Evolutionary conservation across 345 rosid species (phyloP).

Genomic region (Erodium maritimum): DNA sequence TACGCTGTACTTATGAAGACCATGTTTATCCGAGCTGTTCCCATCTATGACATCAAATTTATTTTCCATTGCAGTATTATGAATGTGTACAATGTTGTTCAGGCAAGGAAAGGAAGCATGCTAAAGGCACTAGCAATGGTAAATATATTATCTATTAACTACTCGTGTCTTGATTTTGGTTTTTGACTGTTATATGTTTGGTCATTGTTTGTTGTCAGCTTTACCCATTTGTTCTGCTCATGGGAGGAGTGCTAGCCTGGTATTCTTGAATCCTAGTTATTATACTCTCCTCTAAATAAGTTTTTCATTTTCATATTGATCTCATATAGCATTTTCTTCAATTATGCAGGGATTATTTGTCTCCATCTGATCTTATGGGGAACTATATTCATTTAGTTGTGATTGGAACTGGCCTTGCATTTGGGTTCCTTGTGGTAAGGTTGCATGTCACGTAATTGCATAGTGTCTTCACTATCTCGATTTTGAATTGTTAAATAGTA

Average conservation of each 20-base stretch:
- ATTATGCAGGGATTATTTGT: constrained; percentile 56
- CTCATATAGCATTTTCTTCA: constrained; percentile 5
- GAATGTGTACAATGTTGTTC: constrained; percentile 72
- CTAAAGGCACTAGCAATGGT: constrained; percentile 89
- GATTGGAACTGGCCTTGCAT: constrained; percentile 94
- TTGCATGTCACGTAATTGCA: constrained; percentile 3
- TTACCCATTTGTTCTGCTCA: constrained; percentile 57
- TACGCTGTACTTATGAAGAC: neutral
- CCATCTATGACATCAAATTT: neutral
- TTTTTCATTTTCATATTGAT: constrained; percentile 2
- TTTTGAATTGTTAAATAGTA: neutral
- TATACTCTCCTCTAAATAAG: constrained; percentile 5
- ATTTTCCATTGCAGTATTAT: constrained; percentile 33
- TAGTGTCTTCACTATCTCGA: neutral
- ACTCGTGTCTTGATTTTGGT: constrained; percentile 1
- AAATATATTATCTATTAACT: constrained; percentile 9
- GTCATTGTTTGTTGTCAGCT: constrained; percentile 41
- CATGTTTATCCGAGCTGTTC: neutral
- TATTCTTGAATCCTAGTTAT: constrained; percentile 19
- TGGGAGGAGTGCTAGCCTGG: constrained; percentile 82
- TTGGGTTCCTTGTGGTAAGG: constrained; percentile 94
- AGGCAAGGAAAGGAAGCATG: constrained; percentile 83
- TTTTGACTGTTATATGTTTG: constrained; percentile 8
- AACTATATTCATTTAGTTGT: constrained; percentile 83
- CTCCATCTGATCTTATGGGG: constrained; percentile 66